Conservation (phyloP, 352 stramenopile species). For the Hyaloperonospora brassicae region DNA sequence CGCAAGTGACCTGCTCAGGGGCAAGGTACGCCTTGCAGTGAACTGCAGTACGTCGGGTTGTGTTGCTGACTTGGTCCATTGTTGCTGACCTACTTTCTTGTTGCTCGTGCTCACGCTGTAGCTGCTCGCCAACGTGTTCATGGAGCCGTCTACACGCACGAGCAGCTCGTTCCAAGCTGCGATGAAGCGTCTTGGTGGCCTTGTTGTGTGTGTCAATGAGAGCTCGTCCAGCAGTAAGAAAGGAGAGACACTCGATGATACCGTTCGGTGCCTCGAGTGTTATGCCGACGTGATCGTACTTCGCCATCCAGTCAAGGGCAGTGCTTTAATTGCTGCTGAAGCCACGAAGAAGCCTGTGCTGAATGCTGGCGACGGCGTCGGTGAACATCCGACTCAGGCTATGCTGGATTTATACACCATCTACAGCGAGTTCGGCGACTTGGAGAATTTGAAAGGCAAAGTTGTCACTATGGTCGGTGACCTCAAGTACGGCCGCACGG, state of each 20-base stretch:
- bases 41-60: background rate
- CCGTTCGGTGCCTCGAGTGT: constrained; percentile 93
- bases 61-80: too few relatives aligned
- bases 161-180: constrained; percentile 96
- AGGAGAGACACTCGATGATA: constrained; percentile 97
- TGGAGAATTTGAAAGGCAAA: constrained; percentile 66
- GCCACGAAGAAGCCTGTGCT: constrained; percentile 89
- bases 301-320: constrained; percentile 90
- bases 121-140: constrained; percentile 96
- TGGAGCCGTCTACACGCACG: constrained; percentile 97
- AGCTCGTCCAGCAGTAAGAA: constrained; percentile 94
- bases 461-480: constrained; percentile 96
- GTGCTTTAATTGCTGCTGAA: constrained; percentile 60
- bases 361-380: constrained; percentile 93
- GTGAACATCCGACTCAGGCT: constrained; percentile 98
- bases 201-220: constrained; percentile 92
- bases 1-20: constrained; percentile 68
- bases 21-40: constrained; percentile 42
- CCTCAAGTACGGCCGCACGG: constrained; percentile 98
- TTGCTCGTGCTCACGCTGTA: constrained; percentile 25
- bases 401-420: constrained; percentile 98
- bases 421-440: constrained; percentile 75
- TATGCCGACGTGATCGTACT: constrained; percentile 95
- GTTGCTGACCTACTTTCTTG: background rate
- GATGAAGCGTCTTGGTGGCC: constrained; percentile 94